Evolutionary conservation across 2,329 filamentous ascomycete species (phyloP), one percentile per base, ranked within the genome.

Genomic region (Fusarium mexicanum): DNA sequence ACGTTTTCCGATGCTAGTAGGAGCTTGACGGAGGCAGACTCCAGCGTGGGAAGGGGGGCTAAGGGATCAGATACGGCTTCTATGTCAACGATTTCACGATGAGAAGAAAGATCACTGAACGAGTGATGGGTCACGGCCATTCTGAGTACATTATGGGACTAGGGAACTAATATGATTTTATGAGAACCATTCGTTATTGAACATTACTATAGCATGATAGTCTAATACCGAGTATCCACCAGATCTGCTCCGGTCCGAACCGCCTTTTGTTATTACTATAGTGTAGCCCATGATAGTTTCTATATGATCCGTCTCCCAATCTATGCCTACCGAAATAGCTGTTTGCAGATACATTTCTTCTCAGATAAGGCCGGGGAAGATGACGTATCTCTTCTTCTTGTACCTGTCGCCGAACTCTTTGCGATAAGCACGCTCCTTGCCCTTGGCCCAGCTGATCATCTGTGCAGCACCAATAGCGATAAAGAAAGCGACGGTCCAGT

Each of bases 351-450:
- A 4, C 18, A 18, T 10, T 22, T 26, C 13, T 50, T 8, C 35
- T 84, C 85, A 96, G 80, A 92, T 88, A 58, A 97, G 85, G 7
- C 93, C 93, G 7, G 96, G 94, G 67, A 98, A 83, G 84, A 98
- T 93, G 69, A 90, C 91, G 80, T 88, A 96, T 79, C 90, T 90
- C 94, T 99, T 98, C 87, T 92, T 95, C 91, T 96, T 95, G 86
- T 99, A 99, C 84, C 92, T 93, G 81, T 95, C 93, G 46, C 93
- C 93, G 83, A 98, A 98, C 82, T 98, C 94, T 83, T 93, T 92
- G 78, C 96, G 91, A 82, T 98, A 96, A 64, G 94, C 91, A 80
- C 87, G 90, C 88, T 99, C 96, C 89, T 98, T 98, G 87, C 94
- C 96, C 84, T 89, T 90, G 44, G 92, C 96, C 96, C 96, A 99